These are phyloP conservation scores for Creolimax fragrantissima DNA, from an alignment of 78 protist genomes.

Conservation along the genomic window DNA sequence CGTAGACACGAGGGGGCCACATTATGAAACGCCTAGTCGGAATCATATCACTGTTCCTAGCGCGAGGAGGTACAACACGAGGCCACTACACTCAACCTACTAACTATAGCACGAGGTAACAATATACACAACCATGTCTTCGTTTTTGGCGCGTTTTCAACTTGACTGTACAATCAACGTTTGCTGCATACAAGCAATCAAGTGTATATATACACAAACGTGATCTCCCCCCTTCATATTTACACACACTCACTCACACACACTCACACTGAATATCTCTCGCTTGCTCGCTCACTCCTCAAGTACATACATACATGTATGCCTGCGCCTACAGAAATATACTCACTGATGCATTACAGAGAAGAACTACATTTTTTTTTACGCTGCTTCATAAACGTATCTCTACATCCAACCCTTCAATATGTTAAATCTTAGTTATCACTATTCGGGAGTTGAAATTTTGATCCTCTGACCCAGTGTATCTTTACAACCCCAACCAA, in stretches of 20 bases:
- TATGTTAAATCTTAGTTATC: too few species aligned
- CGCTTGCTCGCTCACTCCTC: background rate
- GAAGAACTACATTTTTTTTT: background rate
- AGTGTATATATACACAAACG: background rate
- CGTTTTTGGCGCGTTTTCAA: background rate
- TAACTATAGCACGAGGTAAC: too few species aligned
- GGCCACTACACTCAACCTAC: too few species aligned
- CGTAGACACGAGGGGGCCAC: too few species aligned
- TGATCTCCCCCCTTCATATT: too few species aligned
- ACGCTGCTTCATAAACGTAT: background rate
- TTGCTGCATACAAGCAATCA: background rate
- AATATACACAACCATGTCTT: background rate
- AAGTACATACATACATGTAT: background rate
- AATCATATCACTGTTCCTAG: too few species aligned
- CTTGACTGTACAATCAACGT: background rate
- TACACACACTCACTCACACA: background rate
- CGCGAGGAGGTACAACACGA: too few species aligned
- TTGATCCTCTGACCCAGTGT: too few species aligned
- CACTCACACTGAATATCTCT: background rate
- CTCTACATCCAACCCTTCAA: too few species aligned
- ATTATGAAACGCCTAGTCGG: too few species aligned
- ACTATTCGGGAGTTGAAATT: too few species aligned
- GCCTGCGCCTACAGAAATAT: background rate
- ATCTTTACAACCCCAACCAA: too few species aligned
- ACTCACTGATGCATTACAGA: background rate